Percentiles rank a stretch among this genome's conserved stretches.
Evolutionary conservation across 129 eudicot genomes (phyloP).

Genomic region (Pulicaria dysenterica): DNA sequence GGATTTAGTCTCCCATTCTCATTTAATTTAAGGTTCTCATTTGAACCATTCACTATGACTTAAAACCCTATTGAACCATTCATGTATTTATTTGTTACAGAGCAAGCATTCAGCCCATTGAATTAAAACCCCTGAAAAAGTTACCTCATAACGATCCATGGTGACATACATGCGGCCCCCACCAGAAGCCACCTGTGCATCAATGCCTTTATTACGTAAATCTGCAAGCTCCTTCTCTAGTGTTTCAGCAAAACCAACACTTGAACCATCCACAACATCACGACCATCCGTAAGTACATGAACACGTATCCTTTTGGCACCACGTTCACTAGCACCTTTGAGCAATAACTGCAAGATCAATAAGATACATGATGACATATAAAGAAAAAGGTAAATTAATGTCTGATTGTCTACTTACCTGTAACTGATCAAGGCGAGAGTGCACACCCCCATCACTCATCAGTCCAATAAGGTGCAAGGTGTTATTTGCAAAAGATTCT

Average conservation of each 20-base stretch:
- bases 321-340: conserved; percentile 87
- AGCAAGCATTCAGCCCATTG: too few species aligned
- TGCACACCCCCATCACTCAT: conserved; percentile 98
- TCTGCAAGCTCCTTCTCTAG: conserved; percentile 76
- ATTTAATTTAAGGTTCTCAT: too few species aligned
- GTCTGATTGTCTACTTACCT: conserved; percentile 37
- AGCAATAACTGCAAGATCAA: conserved; percentile 67
- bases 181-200: conserved; percentile 91
- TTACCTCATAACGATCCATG: conserved; percentile 99
- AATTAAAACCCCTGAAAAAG: background rate
- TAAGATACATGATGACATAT: background rate
- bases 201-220: conserved; percentile 73
- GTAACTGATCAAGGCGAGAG: conserved; percentile 90
- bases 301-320: conserved; percentile 89
- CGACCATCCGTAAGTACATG: conserved; percentile 94
- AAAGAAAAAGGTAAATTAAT: background rate
- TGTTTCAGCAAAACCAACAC: conserved; percentile 82
- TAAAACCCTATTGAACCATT: too few species aligned
- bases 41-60: too few species aligned
- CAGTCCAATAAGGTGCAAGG: conserved; percentile 90
- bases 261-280: conserved; percentile 95
- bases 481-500: conserved; percentile 65
- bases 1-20: too few species aligned
- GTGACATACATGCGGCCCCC: conserved; percentile 97
- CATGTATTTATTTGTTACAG: too few species aligned